These are phyloP conservation scores for Magnolia changhungtana DNA, from an alignment of 164 flowering plant species.

Conservation along the genomic window DNA sequence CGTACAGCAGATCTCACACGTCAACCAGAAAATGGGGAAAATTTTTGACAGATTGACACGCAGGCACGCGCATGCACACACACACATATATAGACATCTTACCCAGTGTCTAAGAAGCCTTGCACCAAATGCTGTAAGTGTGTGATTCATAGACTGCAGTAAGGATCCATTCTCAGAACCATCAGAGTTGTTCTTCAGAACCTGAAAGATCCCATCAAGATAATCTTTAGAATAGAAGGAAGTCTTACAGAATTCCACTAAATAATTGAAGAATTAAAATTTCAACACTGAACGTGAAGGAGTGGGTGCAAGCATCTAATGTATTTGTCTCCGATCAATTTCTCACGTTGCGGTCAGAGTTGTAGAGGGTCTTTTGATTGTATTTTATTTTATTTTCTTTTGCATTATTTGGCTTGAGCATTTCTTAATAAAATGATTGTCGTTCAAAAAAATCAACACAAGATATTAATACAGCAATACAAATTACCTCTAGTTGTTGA, in stretches of 20 bases:
- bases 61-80: background rate
- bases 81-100: background rate
- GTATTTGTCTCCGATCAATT: too few relatives aligned
- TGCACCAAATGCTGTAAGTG: conserved; percentile 75
- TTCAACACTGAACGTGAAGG: background rate
- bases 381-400: too few relatives aligned
- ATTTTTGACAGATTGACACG: background rate
- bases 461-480: background rate
- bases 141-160: conserved; percentile 69
- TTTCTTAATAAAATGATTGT: too few relatives aligned
- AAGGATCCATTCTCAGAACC: conserved; percentile 84
- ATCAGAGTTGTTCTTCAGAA: conserved; percentile 66
- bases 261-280: background rate
- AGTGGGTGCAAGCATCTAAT: background rate
- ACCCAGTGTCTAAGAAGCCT: conserved; percentile 98
- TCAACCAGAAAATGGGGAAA: conserved; percentile 5
- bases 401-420: too few relatives aligned
- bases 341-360: too few relatives aligned
- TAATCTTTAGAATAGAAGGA: background rate
- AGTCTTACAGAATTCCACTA: background rate
- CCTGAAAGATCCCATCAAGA: conserved; percentile 27
- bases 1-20: conserved; percentile 18
- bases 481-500: conserved; percentile 79
- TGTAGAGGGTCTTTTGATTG: too few relatives aligned
- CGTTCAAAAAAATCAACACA: background rate